Base-by-base conservation (phyloP, 225 moss, liverwort and hornwort species). In the Straminergon stramineum region DNA sequence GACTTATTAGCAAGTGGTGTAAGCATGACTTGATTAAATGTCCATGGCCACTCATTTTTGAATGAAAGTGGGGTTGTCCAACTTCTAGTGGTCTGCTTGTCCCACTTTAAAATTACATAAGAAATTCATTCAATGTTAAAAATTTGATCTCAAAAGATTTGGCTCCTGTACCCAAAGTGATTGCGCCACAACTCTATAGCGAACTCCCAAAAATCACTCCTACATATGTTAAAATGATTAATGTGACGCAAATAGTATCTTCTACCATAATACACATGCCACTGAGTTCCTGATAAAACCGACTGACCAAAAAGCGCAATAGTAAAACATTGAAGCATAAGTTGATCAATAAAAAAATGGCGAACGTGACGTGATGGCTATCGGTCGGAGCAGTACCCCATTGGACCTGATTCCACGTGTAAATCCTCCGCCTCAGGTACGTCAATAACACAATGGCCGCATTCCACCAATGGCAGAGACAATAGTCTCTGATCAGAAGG, bases 341-440 rank as follows among this genome's bases (percentile, higher is more conserved):
- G 56, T 85, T 62, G 58, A 87, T 78, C 17, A 52, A 34, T 31
- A 67, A 66, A 70, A 69, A 37, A 58, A 39, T 37, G 35, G 88
- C 23, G 30, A 85, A 76, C 43, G 53, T 43, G 37, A 71, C 73
- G 78, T 80, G 75, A 86, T 75, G 70, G 61, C 35, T 23, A 26
- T 22, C 34, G 62, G 65, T 89, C 28, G 56, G 68, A 86, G 82
- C 37, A 51, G 79, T 85, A 94, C 98, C 90, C 79, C 83, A 75
- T 87, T 76, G 84, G 79, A 89, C 60, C 90, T 87, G 89, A 61
- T 90, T 94, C 94, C 60, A 97, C 99, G 82, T 99, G 94, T 85
- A 99, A 93, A 81, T 96, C 93, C 71, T 95, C 96, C 57, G 99
- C 94, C 90, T 99, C 99, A 82, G 99, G 99, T 64, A 97, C 95